Evolutionary conservation across 257 asterid species (phyloP), one percentile per base, ranked within the genome.

Genomic region (Nicotiana tomentosiformis): DNA sequence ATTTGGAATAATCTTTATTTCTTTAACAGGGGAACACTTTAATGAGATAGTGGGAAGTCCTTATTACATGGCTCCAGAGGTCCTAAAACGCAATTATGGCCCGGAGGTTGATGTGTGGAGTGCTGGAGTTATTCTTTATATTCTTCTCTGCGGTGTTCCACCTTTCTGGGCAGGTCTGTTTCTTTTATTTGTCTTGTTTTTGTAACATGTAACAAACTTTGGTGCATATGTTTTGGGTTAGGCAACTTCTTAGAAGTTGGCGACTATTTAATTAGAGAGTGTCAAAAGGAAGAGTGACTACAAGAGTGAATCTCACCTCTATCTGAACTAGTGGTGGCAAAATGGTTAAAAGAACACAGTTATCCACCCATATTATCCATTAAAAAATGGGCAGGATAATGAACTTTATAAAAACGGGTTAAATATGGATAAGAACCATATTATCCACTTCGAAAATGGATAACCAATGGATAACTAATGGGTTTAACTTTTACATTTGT

Each of bases 21-120:
- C 67, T 58, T 72, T 33, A 57, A 82, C 81, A 91, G 97, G 93
- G 74, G 95, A 93, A 76, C 85, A 72, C 77, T 93, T 91, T 83
- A 89, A 86, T 18, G 97, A 93, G 88, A 91, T 93, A 83, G 97
- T 93, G 58, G 97, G 97, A 83, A 93, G 97, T 90, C 97, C 97
- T 77, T 92, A 92, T 81, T 92, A 92, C 88, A 92, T 92, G 97
- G 97, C 97, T 30, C 97, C 97, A 3, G 97, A 92, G 89, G 97
- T 92, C 84, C 89, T 92, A 39, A 92, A 84, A 82, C 93, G 95
- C 18, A 89, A 90, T 69, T 92, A 92, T 81, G 97, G 95, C 49
- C 95, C 90, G 2, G 97, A 91, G 84, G 88, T 92, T 65, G 97
- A 91, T 17, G 83, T 91, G 56, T 91, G 97, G 95, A 92, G 97